Percentiles rank a stretch among this genome's conserved stretches.
These are phyloP conservation scores for Coniella lustricola DNA, from an alignment of 2,329 filamentous ascomycete genomes.

Conservation along the genomic window DNA sequence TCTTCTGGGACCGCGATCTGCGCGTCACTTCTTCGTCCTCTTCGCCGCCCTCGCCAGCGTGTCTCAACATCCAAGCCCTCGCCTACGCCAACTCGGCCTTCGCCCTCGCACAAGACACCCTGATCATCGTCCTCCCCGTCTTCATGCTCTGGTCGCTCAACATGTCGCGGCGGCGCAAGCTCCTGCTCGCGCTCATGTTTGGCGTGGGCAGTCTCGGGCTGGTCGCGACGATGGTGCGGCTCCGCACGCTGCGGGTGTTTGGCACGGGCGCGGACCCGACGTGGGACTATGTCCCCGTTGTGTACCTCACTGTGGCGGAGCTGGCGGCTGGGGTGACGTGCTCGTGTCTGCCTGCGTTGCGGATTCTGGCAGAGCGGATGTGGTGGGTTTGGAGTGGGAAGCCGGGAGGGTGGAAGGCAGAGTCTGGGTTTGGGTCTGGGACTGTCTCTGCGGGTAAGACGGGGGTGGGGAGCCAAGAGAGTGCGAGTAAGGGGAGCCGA, in stretches of 20 bases:
- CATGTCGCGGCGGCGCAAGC: slow-evolving; percentile 12
- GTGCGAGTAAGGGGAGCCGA: too few relatives aligned
- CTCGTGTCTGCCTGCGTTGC: slow-evolving; percentile 13
- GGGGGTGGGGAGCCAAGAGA: too few relatives aligned
- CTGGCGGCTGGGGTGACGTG: slow-evolving; percentile 14
- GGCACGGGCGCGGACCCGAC: slow-evolving; percentile 5
- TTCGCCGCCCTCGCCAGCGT: slow-evolving; percentile 2
- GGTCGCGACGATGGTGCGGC: slow-evolving; percentile 10
- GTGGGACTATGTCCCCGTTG: slow-evolving; percentile 8
- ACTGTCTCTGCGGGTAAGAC: too few relatives aligned
- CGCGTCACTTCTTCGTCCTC: background rate
- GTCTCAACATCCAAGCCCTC: slow-evolving; percentile 10
- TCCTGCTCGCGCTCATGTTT: slow-evolving; percentile 14
- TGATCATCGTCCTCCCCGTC: slow-evolving; percentile 13
- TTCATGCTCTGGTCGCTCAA: slow-evolving; percentile 13
- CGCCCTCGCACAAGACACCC: slow-evolving; percentile 10
- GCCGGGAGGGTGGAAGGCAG: slow-evolving; percentile 7
- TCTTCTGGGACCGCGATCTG: slow-evolving; percentile 15
- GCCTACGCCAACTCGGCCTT: slow-evolving; percentile 14
- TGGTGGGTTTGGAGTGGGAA: background rate
- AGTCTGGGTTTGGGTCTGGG: too few relatives aligned
- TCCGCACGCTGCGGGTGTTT: slow-evolving; percentile 6
- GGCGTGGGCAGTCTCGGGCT: slow-evolving; percentile 12
- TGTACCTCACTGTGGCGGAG: slow-evolving; percentile 14
- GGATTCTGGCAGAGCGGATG: slow-evolving; percentile 9